Base-by-base conservation (phyloP, 2,329 filamentous ascomycete species). In the Sarocladium oryzae region DNA sequence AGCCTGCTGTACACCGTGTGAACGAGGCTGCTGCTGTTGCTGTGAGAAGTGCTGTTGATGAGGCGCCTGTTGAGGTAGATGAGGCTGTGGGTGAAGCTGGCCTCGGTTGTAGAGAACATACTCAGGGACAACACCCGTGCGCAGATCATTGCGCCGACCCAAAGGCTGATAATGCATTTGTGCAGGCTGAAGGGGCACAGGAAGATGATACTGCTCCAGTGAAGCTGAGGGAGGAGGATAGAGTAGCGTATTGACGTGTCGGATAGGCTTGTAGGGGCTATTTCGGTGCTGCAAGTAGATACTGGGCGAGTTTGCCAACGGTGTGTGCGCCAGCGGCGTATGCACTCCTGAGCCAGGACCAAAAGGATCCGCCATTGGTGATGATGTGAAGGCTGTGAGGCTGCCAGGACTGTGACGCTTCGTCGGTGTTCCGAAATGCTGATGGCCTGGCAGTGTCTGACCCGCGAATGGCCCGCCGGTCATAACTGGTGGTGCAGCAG, bases 201-300 rank as follows among this genome's bases (percentile, higher is more conserved):
- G 60, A 5, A 88, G 73, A 57, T 86, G 76, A 63, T 89, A 86
- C 58, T 87, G 79, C 56, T 92, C 85, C 56, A 95, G 78, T 7
- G 89, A 89, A 8, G 83, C 78, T 21, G 88, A 87, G 0, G 90
- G 88, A 6, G 90, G 89, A 28, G 91, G 91, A 53, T 93, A 89
- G 26, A 96, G 76, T n/a, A 97, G 79, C 1, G 89, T 95, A 58
- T 93, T 90, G 53, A 96, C 89, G 54, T 89, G 81, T 50, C 91
- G 86, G 35, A 96, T 86, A 1, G 92, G 92, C 56, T 89, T 88
- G 69, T 97, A 97, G 2, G 93, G 93, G 51, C 92, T 97, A 56
- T 88, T 85, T 52, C 93, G 82, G 64, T 96, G 89, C 61, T 88
- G 86, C 33, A 96, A 75, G 68, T 95, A 95, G 61, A 89, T 82